phyloP scores from a whole-genome alignment of 2,329 filamentous ascomycete genomes.

The Verticillium nubilum region DNA sequence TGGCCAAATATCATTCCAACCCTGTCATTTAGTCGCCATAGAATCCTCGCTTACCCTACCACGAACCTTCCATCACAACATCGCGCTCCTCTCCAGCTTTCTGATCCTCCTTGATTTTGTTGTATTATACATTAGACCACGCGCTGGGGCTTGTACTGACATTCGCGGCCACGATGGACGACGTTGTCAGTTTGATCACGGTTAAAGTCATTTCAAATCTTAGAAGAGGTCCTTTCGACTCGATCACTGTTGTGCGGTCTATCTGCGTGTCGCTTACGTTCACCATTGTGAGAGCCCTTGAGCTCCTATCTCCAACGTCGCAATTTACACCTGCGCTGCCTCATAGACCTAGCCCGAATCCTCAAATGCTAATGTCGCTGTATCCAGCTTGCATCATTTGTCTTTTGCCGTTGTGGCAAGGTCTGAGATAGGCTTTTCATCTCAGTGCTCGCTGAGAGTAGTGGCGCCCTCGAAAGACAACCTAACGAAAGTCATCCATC shows the following conservation, averaged over 20 bases:
- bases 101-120: slow-evolving; percentile 56
- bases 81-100: slow-evolving; percentile 58
- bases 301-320: neutral
- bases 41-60: slow-evolving; percentile 43
- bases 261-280: slow-evolving; percentile 46
- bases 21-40: slow-evolving; percentile 1
- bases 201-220: slow-evolving; percentile 69
- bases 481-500: neutral
- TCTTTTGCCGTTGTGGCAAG: slow-evolving; percentile 66
- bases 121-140: slow-evolving; percentile 52
- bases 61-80: slow-evolving; percentile 55
- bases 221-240: slow-evolving; percentile 24
- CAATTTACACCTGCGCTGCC: neutral
- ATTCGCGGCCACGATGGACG: slow-evolving; percentile 76
- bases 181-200: slow-evolving; percentile 73
- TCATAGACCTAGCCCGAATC: slow-evolving; percentile 10
- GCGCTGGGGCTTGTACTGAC: slow-evolving; percentile 58
- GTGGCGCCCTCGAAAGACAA: slow-evolving; percentile 31
- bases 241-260: slow-evolving; percentile 35
- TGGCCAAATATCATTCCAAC: neutral
- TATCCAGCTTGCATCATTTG: slow-evolving; percentile 63
- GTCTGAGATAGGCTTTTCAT: slow-evolving; percentile 82
- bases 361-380: slow-evolving; percentile 51
- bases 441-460: slow-evolving; percentile 57
- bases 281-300: slow-evolving; percentile 36